Percentiles rank a stretch among this genome's conserved stretches.
phyloP scores from a whole-genome alignment of 1,284 basidiomycete genomes.

The Irpex sp. region DNA sequence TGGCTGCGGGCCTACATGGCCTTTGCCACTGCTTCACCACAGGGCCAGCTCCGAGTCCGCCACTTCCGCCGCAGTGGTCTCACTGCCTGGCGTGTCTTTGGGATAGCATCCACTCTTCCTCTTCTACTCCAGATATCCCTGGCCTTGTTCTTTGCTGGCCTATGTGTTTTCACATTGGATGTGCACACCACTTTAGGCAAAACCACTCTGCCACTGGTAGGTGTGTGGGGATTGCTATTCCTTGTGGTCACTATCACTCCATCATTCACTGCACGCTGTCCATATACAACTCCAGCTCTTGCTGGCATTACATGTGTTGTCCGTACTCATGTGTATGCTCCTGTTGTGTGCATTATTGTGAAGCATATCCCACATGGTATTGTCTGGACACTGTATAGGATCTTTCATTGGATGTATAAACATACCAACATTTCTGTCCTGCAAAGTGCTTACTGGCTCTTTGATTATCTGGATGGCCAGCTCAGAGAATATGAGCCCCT shows the following conservation, averaged over 20 bases:
- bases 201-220: neutral
- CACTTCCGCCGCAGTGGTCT: constrained; percentile 8
- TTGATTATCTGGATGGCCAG: neutral
- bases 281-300: constrained; percentile 1
- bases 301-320: neutral
- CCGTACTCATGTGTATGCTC: neutral
- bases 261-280: neutral
- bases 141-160: constrained; percentile 12
- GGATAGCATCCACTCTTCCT: constrained; percentile 12
- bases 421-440: too few relatives aligned
- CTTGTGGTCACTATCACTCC: neutral
- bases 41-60: constrained; percentile 1
- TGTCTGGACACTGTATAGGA: neutral
- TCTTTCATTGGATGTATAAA: neutral
- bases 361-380: neutral
- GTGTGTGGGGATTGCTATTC: neutral
- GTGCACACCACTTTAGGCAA: constrained; percentile 2
- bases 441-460: too few relatives aligned
- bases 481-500: neutral
- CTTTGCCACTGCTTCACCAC: neutral
- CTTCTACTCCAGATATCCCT: constrained; percentile 11
- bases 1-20: constrained; percentile 12
- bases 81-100: constrained; percentile 7
- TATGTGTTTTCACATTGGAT: constrained; percentile 7
- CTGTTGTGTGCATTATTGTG: neutral